Evolutionary conservation across 2,329 filamentous ascomycete genomes (phyloP).

Genomic region (Tolypocladium sp.): DNA sequence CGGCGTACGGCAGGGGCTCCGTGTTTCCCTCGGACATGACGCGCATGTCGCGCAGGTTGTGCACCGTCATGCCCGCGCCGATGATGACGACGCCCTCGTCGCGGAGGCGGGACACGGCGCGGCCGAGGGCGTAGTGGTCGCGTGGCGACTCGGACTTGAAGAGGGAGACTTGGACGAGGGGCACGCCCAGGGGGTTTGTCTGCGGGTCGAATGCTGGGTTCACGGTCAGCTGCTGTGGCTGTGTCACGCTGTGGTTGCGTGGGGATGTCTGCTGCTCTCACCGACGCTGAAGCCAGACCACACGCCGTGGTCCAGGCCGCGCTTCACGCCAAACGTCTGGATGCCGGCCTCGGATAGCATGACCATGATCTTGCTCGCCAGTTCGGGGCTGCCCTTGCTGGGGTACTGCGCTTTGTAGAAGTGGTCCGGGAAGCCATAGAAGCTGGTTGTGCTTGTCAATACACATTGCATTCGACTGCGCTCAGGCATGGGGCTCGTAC

Average conservation of each 20-base stretch:
- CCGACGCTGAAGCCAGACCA: conserved; percentile 56
- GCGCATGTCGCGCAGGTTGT: conserved; percentile 51
- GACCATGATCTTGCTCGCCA: conserved; percentile 50
- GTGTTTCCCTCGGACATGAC: conserved; percentile 24
- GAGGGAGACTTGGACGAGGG: conserved; percentile 64
- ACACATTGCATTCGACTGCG: background rate
- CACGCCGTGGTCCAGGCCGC: conserved; percentile 68
- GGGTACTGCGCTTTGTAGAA: conserved; percentile 62
- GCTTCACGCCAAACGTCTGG: conserved; percentile 45
- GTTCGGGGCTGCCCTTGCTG: conserved; percentile 48
- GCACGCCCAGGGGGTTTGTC: conserved; percentile 53
- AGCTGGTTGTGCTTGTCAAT: conserved; percentile 29
- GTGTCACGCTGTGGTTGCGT: background rate
- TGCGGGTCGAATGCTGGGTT: conserved; percentile 47
- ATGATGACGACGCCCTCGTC: conserved; percentile 61
- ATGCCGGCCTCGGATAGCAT: conserved; percentile 49
- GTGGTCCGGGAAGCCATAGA: conserved; percentile 62
- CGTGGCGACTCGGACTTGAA: conserved; percentile 55
- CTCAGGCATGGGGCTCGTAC: conserved; percentile 18
- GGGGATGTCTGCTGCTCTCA: conserved; percentile 1
- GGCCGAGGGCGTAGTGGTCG: conserved; percentile 58
- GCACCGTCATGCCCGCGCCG: conserved; percentile 66
- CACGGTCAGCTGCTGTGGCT: background rate
- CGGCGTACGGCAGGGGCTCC: conserved; percentile 43
- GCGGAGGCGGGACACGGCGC: conserved; percentile 55